Conservation (phyloP, 768 basidiomycete species). For the Xanthoconium stramineum region DNA sequence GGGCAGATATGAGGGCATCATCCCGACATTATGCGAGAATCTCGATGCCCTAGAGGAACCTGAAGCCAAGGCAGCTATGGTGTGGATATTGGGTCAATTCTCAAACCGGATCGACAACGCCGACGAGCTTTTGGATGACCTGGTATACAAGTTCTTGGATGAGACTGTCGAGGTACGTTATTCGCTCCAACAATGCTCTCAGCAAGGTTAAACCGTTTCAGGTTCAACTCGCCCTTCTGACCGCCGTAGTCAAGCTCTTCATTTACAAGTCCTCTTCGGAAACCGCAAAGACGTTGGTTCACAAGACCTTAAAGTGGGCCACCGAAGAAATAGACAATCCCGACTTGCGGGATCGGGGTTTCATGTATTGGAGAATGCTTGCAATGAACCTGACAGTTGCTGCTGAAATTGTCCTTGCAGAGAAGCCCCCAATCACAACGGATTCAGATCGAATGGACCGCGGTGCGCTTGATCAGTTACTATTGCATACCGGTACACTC, state of each 20-base stretch:
- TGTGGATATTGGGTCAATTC: conserved; percentile 98
- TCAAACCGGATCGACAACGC: conserved; percentile 94
- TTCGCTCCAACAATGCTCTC: neutral
- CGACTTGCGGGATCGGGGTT: conserved; percentile 93
- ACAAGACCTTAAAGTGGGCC: conserved; percentile 94
- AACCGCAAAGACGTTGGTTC: conserved; percentile 82
- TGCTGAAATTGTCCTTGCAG: conserved; percentile 84
- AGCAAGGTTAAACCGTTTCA: conserved; percentile 27
- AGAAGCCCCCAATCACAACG: conserved; percentile 96
- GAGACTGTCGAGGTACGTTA: conserved; percentile 84
- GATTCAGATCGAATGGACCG: conserved; percentile 98
- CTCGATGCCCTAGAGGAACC: conserved; percentile 91
- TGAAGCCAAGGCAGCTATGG: conserved; percentile 94
- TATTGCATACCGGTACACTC: conserved; percentile 90
- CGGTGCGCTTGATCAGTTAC: conserved; percentile 89
- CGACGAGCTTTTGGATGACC: conserved; percentile 91
- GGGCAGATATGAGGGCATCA: conserved; percentile 94
- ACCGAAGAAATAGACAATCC: conserved; percentile 99
- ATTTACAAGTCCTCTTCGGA: conserved; percentile 84
- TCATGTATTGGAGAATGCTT: conserved; percentile 99
- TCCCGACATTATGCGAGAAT: conserved; percentile 89
- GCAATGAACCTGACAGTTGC: conserved; percentile 90
- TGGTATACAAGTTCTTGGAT: conserved; percentile 84
- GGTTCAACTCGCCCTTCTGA: conserved; percentile 95
- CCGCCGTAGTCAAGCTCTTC: conserved; percentile 94